Evolutionary conservation across 2,329 filamentous ascomycete genomes (phyloP), one percentile per base, ranked within the genome.

Genomic region (Colletotrichum eremochloae): DNA sequence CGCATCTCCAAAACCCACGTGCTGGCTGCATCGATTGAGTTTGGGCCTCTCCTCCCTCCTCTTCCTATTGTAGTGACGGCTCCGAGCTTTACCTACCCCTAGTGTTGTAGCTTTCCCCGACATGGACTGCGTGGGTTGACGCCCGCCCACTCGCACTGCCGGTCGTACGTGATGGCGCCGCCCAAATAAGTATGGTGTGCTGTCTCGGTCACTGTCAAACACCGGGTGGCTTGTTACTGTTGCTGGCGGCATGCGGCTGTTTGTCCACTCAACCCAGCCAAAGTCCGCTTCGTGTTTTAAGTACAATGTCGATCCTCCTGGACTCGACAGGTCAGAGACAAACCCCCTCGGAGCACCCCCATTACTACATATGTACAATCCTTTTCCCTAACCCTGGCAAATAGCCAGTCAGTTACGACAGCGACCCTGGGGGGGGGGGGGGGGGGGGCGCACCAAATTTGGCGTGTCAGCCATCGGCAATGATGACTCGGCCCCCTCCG

Each of bases 121-220:
- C 53, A 52, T 33, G 29, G 53, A n/a, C 31, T 53, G 61, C 24
- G 38, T 42, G 50, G 52, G 63, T 15, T 36, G 33, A 44, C 53
- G 40, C 40, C 57, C 42, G 53, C 40, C 57, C 42, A 55, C 67
- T 53, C 55, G 57, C 50, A 67, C 42, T 24, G 63, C 62, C 62
- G 42, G 42, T n/a, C 67, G 38, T 56, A 56, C 63, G 52, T 48
- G 57, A 42, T 40, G 56, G 48, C 40, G 60, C 31, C 63, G 38
- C 15, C 52, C n/a, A 36, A 40, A 33, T 31, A 52, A 44, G 24
- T 11, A 68, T 14, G 58, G n/a, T 44, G 46, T 42, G 58, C 29
- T 63, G 66, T 70, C 66, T 70, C 70, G 55, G 44, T 60, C 66
- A 56, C 66, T 61, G 53, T 48, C 53, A 61, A 61, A 65, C 66